Evolutionary conservation across 2,329 filamentous ascomycete species (phyloP).

Genomic region (Cytospora piceae): DNA sequence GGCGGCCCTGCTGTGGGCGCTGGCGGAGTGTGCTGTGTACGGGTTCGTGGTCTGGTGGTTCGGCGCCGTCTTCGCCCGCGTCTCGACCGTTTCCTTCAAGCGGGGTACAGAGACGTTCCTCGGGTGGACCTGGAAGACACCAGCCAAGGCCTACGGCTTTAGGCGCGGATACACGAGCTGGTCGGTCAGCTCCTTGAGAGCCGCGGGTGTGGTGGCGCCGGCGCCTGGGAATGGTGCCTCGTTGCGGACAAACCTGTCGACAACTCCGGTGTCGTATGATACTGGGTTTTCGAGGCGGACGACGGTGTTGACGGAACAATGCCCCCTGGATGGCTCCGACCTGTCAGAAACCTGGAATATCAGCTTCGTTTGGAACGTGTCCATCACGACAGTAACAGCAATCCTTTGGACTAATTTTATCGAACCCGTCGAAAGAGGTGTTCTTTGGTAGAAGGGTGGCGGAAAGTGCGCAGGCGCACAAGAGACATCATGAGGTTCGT

Average conservation of each 20-base stretch:
- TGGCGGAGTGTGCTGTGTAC: neutral
- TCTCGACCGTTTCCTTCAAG: neutral
- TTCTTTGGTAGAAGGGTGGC: neutral
- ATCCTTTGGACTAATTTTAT: neutral
- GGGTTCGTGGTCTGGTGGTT: neutral
- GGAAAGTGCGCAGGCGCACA: neutral
- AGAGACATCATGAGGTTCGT: neutral
- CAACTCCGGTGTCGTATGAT: neutral
- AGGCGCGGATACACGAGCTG: neutral
- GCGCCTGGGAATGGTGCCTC: neutral
- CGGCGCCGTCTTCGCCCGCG: neutral
- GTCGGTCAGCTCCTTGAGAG: neutral
- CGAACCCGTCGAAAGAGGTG: neutral
- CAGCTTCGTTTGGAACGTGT: neutral
- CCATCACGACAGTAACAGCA: neutral
- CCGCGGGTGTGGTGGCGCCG: no score
- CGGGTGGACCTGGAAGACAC: neutral
- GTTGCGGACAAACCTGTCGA: neutral
- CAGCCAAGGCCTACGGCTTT: neutral
- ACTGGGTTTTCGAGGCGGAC: no score
- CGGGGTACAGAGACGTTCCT: neutral
- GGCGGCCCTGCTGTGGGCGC: neutral
- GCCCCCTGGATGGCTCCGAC: neutral
- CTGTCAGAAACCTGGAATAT: neutral
- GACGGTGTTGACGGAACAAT: neutral